Conservation (phyloP, 139 green algal species). For the Chlorella sp. region DNA sequence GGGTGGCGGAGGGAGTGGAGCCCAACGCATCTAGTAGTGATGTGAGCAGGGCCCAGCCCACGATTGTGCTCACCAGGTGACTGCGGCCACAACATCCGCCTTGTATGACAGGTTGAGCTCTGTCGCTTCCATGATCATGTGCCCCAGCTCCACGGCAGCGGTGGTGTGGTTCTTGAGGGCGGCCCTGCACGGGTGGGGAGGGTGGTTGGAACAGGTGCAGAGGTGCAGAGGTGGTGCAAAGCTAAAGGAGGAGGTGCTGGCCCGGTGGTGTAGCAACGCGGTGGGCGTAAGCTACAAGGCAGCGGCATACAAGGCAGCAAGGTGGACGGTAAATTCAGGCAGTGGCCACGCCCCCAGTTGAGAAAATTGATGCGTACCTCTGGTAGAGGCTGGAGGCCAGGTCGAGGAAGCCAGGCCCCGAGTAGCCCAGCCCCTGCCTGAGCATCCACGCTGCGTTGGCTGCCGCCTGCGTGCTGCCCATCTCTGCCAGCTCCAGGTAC, state of each 20-base stretch:
- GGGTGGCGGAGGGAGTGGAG: too few species aligned
- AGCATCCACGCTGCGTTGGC: constrained; percentile 49
- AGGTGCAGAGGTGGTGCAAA: neutral
- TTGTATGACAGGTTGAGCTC: neutral
- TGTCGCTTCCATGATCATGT: constrained; percentile 18
- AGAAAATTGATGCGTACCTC: too few species aligned
- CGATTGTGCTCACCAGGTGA: neutral
- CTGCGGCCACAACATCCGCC: neutral
- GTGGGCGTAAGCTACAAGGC: too few species aligned
- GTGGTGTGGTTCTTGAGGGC: neutral
- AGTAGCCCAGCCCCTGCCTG: constrained; percentile 9
- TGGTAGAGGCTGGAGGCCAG: constrained; percentile 4
- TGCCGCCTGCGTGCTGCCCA: constrained; percentile 27
- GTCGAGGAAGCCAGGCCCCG: constrained; percentile 3
- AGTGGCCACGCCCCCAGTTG: too few species aligned
- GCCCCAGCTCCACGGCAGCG: constrained; percentile 15
- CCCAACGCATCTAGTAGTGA: too few species aligned
- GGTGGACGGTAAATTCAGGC: neutral
- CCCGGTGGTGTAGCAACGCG: too few species aligned
- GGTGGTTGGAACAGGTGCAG: too few species aligned
- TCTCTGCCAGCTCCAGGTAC: constrained; percentile 40
- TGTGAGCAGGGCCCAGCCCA: too few species aligned
- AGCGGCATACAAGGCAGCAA: too few species aligned
- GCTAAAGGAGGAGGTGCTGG: too few species aligned
- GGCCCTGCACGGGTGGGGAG: neutral